Evolutionary conservation across 2,329 filamentous ascomycete species (phyloP), one percentile per base, ranked within the genome.

Genomic region (Trichoderma citrinoviride): DNA sequence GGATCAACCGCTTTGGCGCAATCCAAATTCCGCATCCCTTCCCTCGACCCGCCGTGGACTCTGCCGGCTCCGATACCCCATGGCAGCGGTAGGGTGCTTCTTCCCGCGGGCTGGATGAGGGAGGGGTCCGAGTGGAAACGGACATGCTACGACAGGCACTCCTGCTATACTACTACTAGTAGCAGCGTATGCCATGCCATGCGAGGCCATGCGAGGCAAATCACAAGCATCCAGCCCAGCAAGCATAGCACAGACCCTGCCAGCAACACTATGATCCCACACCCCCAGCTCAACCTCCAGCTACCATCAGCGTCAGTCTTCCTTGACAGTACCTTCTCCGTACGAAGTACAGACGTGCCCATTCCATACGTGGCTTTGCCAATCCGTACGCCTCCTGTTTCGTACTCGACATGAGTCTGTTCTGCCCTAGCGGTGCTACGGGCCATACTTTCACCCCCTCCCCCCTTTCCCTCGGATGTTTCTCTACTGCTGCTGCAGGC

Each of bases 241-340:
- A 64, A 49, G 61, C 62, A 65, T 12, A 52, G 49, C 49, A 52
- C 47, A 47, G 64, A 23, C 58, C 60, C 23, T 49, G 29, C 27
- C 50, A 54, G 25, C 27, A n/a, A n/a, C n/a, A n/a, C n/a, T n/a
- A 44, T 57, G 71, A 71, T 61, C 37, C 60, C 57, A 40, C 60
- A 67, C 55, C 61, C 69, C 64, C 37, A 69, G 66, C 61, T 55
- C 52, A 52, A 52, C 23, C 37, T 60, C 54, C 61, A 50, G 60
- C 52, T 62, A n/a, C 46, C 55, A 52, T 54, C 65, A 58, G 54
- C 55, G 44, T 56, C 10, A 19, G 49, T 60, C 47, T 47, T 37
- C 46, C 54, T 47, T 33, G 61, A 50, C 33, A 44, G 40, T 62
- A 37, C 33, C 8, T 25, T 29, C 21, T 33, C n/a, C 41, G 27